Percentiles rank a stretch among this genome's conserved stretches.
Evolutionary conservation across 2,329 filamentous ascomycete genomes (phyloP).

Genomic region (Colletotrichum sojae): DNA sequence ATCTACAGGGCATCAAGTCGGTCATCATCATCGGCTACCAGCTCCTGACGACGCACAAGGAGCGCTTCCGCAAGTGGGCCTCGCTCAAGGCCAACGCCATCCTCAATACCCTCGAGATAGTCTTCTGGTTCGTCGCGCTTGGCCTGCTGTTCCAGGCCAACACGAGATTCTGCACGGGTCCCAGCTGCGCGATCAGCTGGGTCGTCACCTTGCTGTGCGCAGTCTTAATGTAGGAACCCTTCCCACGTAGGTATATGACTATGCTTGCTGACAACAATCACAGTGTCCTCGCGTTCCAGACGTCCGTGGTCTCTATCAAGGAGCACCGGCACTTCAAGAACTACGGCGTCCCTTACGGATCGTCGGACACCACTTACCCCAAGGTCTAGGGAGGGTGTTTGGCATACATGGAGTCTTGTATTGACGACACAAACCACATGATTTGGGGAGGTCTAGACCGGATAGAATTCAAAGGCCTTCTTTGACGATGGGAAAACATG

Average conservation of each 20-base stretch:
- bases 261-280: not conserved
- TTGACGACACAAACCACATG: no score
- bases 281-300: conserved; percentile 34
- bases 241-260: not conserved
- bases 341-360: conserved; percentile 15
- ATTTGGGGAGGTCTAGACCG: not conserved
- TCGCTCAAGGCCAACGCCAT: conserved; percentile 57
- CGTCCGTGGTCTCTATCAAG: conserved; percentile 25
- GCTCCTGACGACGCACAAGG: conserved; percentile 53
- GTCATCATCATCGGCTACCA: conserved; percentile 58
- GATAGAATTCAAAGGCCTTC: not conserved
- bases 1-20: conserved; percentile 52
- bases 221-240: conserved; percentile 22
- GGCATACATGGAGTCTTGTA: no score
- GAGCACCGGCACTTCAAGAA: conserved; percentile 26
- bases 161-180: conserved; percentile 28
- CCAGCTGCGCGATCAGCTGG: conserved; percentile 38
- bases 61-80: conserved; percentile 51
- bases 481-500: not conserved
- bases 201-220: conserved; percentile 26
- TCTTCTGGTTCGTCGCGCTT: conserved; percentile 53
- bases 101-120: conserved; percentile 56
- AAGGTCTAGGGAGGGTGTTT: not conserved
- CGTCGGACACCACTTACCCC: not conserved
- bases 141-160: conserved; percentile 27